A percentile compares a stretch with the other conserved stretches of the same genome.
These are phyloP conservation scores for Rosa hybrid DNA, from an alignment of 331 rosid genomes.

Conservation along the genomic window DNA sequence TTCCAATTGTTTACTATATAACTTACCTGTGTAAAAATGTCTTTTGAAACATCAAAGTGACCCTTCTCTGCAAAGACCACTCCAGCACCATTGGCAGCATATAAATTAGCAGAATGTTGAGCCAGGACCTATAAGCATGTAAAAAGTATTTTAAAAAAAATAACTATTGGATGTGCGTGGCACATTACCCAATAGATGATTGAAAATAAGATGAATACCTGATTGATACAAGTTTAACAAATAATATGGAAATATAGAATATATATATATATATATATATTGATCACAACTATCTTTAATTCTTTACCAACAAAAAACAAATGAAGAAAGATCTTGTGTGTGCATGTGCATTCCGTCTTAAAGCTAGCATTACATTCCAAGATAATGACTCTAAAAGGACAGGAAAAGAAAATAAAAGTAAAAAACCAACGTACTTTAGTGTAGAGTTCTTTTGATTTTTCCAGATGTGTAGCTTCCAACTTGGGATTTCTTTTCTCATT, in stretches of 20 bases:
- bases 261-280: not conserved
- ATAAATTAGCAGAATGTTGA: conserved; percentile 89
- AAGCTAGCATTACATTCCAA: not conserved
- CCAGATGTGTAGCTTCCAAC: conserved; percentile 98
- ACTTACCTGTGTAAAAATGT: conserved; percentile 86
- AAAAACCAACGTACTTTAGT: conserved; percentile 52
- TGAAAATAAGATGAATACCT: not conserved
- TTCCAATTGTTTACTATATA: not conserved
- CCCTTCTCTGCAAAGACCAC: conserved; percentile 98
- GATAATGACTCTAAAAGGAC: conserved; percentile 12
- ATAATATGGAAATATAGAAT: not conserved
- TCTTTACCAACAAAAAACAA: not conserved
- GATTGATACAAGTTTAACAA: not conserved
- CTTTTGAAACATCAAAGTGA: conserved; percentile 98
- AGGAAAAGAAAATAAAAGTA: conserved; percentile 25
- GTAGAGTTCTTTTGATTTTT: conserved; percentile 95
- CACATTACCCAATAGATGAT: not conserved
- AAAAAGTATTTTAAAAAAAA: not conserved
- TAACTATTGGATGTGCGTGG: not conserved
- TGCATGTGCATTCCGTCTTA: not conserved
- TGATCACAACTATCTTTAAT: not conserved
- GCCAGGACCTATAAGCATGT: conserved; percentile 67
- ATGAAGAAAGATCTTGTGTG: not conserved
- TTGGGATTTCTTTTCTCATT: conserved; percentile 97
- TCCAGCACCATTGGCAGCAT: conserved; percentile 99